Base-by-base conservation (phyloP, 495 filamentous ascomycete genomes). In the Baudoinia panamericana region DNA sequence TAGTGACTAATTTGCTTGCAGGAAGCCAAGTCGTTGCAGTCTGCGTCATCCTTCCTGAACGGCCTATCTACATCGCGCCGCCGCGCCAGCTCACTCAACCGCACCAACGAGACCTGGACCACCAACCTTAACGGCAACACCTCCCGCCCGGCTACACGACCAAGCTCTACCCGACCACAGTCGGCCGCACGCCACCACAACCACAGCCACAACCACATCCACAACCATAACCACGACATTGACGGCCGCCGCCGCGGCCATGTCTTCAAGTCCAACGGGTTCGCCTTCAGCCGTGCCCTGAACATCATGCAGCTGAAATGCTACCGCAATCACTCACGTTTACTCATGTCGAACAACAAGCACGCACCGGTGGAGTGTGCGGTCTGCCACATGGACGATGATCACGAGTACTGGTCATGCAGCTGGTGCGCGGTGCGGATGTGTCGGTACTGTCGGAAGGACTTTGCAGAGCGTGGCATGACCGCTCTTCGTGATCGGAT, bases 1-100 rank as follows among this genome's bases (percentile, higher is more conserved):
- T n/a, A 5, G 7, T 26, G 10, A 36, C 30, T 28, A 7, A 35
- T 21, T 20, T n/a, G n/a, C 15, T 19, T 17, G 3, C 39, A 51
- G 48, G 48, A 51, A 34, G 48, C 43, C 15, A 46, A 51, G 36
- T 37, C 36, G 26, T 39, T 51, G n/a, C 48, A 51, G 39, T 51
- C 48, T 25, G 48, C 48, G 7, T 43, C 39, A 7, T 51, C 48
- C 33, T 51, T 51, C 34, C 48, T 51, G 36, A 51, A 51, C 48
- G 39, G 48, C 32, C 48, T 51, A 26, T 42, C 36, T 28, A 46
- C 48, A 32, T 35, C 44, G 21, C 48, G 48, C 32, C 42, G 48
- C 28, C 42, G 48, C 31, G 48, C 48, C 19, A 43, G 46, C 33
- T 33, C 23, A 29, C 18, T n/a, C 19, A 32, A 30, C 24, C 36